Conservation (phyloP, 2,329 filamentous ascomycete species). For the Talaromyces sp. region DNA sequence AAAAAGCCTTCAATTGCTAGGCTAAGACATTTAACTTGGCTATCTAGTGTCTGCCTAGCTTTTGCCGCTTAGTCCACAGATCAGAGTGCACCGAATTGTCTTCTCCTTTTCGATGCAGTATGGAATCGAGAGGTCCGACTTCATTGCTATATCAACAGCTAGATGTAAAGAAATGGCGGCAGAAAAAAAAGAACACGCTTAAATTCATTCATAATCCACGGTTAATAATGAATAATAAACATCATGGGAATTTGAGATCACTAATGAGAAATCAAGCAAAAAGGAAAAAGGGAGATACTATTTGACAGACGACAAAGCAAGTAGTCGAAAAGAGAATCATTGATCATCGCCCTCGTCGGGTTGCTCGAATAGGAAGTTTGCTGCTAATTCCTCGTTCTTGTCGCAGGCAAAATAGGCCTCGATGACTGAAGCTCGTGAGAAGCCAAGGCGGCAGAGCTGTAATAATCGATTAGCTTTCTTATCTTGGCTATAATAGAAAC, state of each 20-base stretch:
- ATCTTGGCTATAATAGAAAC: background rate
- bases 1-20: too few relatives aligned
- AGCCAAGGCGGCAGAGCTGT: slow-evolving; percentile 86
- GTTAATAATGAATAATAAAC: slow-evolving; percentile 10
- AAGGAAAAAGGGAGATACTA: slow-evolving; percentile 4
- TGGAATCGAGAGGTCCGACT: background rate
- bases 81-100: too few relatives aligned
- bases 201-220: slow-evolving; percentile 9
- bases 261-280: background rate
- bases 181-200: background rate
- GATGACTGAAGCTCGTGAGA: slow-evolving; percentile 86
- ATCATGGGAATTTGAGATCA: slow-evolving; percentile 12
- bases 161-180: background rate
- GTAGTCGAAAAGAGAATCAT: slow-evolving; percentile 17
- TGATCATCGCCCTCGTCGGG: slow-evolving; percentile 67
- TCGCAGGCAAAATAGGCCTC: slow-evolving; percentile 99
- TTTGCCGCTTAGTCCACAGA: too few relatives aligned
- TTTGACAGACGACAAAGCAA: slow-evolving; percentile 7
- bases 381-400: slow-evolving; percentile 97
- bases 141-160: background rate
- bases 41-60: too few relatives aligned
- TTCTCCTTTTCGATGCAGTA: too few relatives aligned
- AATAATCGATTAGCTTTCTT: background rate
- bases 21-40: too few relatives aligned
- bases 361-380: slow-evolving; percentile 97